Evolutionary conservation across 306 rosid species (phyloP), one percentile per base, ranked within the genome.

Genomic region (Hippophae rhamnoides): DNA sequence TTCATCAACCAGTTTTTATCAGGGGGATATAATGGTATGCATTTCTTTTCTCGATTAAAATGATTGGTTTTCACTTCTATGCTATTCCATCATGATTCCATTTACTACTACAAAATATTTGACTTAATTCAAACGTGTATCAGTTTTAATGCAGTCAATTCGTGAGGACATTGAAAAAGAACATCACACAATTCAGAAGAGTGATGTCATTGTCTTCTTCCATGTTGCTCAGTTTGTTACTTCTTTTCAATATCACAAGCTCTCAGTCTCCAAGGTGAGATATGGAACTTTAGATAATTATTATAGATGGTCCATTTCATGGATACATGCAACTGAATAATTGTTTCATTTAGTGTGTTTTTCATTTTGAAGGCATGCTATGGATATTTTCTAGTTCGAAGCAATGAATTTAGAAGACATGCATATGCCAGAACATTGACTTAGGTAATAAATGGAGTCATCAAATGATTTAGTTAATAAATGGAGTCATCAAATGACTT

Each of bases 181-280:
- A 51, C 95, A 85, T 65, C 92, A 82, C 62, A 64, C 89, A 44
- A 73, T 92, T 71, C 93, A 87, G 65, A 75, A 68, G 52, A 81
- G 73, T 45, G 98, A 92, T 64, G 66, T 92, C 13, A 57, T 73
- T 67, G 73, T 85, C 74, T 92, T 87, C 78, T 87, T 92, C 82
- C 88, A 81, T 54, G 95, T 87, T 56, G 92, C 92, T 54, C 95
- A 85, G 74, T 92, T 92, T 80, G 83, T 75, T 78, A 80, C 82
- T 69, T 82, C 96, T 69, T 92, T 81, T 71, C 98, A 92, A 67
- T 80, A 85, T 73, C 74, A 72, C 81, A 85, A 80, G 79, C 57
- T 74, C 57, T 81, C 87, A 43, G 74, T 69, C 68, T 81, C 84
- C 44, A 73, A 81, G 98, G 98, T 92, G 78, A 87, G 96, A 72